These are phyloP conservation scores for Tritrichomonas musculus DNA, from an alignment of 208 protist genomes.

Conservation along the genomic window DNA sequence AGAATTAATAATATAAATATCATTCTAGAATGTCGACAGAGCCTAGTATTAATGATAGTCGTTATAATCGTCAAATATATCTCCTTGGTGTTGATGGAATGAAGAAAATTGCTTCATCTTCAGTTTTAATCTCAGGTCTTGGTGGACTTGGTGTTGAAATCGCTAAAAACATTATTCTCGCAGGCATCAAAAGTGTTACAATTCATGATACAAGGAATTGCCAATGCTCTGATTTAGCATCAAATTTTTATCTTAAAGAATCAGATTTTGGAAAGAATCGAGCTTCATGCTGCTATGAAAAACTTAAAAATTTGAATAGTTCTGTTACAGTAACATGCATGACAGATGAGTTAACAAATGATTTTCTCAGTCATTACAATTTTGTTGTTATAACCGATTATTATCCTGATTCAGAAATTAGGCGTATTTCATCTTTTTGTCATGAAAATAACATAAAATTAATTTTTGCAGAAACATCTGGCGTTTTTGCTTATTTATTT, in stretches of 20 bases:
- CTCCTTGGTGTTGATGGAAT: slow-evolving; percentile 71
- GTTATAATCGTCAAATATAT: slow-evolving; percentile 66
- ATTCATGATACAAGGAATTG: slow-evolving; percentile 62
- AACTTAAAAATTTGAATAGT: slow-evolving; percentile 71
- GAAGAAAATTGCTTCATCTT: slow-evolving; percentile 57
- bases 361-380: background rate
- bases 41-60: slow-evolving; percentile 55
- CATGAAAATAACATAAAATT: slow-evolving; percentile 41
- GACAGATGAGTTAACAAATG: background rate
- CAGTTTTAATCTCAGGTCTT: slow-evolving; percentile 55
- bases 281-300: slow-evolving; percentile 48
- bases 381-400: background rate
- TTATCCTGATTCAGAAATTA: background rate
- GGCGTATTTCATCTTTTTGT: slow-evolving; percentile 46
- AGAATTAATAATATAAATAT: no score
- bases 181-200: slow-evolving; percentile 71
- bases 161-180: slow-evolving; percentile 77
- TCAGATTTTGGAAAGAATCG: slow-evolving; percentile 66
- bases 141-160: slow-evolving; percentile 75
- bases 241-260: slow-evolving; percentile 72
- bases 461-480: slow-evolving; percentile 43
- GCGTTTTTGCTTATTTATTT: slow-evolving; percentile 53
- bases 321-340: slow-evolving; percentile 56
- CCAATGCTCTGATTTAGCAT: slow-evolving; percentile 59
- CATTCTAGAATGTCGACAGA: no score